Evolutionary conservation across 345 rosid genomes (phyloP).

Genomic region (Draba incana): DNA sequence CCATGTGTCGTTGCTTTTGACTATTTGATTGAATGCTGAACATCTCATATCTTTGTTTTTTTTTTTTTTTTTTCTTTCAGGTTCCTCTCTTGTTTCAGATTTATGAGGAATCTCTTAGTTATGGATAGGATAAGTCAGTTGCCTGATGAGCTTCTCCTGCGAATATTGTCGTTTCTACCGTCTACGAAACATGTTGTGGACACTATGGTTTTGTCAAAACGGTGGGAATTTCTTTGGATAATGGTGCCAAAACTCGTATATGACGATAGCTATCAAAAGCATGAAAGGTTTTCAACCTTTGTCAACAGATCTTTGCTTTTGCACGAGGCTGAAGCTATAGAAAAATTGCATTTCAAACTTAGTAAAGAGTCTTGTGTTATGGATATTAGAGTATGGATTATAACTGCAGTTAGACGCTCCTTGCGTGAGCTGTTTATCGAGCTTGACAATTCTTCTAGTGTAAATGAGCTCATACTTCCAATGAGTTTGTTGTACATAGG

Average conservation of each 20-base stretch:
- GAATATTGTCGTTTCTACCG: not conserved
- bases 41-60: too few relatives aligned
- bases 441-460: not conserved
- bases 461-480: too few relatives aligned
- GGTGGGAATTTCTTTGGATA: not conserved
- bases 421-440: not conserved
- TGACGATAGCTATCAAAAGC: not conserved
- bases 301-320: not conserved
- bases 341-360: not conserved
- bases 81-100: too few relatives aligned
- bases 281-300: not conserved
- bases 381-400: not conserved
- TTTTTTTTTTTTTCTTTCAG: too few relatives aligned
- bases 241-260: not conserved
- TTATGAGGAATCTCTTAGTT: too few relatives aligned
- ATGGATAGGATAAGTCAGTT: constrained; percentile 12
- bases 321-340: not conserved
- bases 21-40: too few relatives aligned
- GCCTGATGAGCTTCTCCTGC: constrained; percentile 1
- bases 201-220: constrained; percentile 14
- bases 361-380: not conserved
- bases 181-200: not conserved
- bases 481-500: not conserved
- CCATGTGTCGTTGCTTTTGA: too few relatives aligned
- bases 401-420: not conserved